Evolutionary conservation across 306 rosid genomes (phyloP).

Genomic region (Malus asiatica): DNA sequence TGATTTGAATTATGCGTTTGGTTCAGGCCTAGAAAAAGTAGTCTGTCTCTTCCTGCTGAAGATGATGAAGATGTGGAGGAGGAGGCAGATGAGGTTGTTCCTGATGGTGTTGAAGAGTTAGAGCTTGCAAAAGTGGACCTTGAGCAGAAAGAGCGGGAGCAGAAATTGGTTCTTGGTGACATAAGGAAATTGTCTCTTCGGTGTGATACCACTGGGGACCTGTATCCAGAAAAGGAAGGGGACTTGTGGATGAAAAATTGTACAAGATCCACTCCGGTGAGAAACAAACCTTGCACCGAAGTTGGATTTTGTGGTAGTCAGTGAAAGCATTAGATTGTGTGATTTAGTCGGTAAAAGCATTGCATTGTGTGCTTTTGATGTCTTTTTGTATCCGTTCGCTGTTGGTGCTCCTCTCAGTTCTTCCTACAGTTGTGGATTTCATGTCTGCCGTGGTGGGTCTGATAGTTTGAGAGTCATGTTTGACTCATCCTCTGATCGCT

Average conservation of each 20-base stretch:
- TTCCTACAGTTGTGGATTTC: too few species aligned
- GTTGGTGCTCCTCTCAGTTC: too few species aligned
- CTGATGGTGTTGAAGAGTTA: slow-evolving; percentile 98
- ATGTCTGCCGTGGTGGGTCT: too few species aligned
- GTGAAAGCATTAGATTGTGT: background rate
- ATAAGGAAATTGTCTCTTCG: slow-evolving; percentile 63
- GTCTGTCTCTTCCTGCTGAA: slow-evolving; percentile 73
- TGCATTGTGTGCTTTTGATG: background rate
- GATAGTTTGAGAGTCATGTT: too few species aligned
- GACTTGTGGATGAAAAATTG: slow-evolving; percentile 83
- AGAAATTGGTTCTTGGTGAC: slow-evolving; percentile 76
- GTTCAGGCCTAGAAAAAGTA: slow-evolving; percentile 91
- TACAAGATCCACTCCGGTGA: slow-evolving; percentile 72
- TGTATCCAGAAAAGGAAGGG: slow-evolving; percentile 63
- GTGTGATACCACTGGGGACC: slow-evolving; percentile 55
- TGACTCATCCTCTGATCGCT: too few species aligned
- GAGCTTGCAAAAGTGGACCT: slow-evolving; percentile 89
- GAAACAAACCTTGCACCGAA: slow-evolving; percentile 29
- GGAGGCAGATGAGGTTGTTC: slow-evolving; percentile 96
- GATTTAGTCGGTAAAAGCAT: background rate
- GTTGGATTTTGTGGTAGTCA: slow-evolving; percentile 1
- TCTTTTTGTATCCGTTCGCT: too few species aligned
- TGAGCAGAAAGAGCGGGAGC: slow-evolving; percentile 77
- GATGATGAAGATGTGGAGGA: slow-evolving; percentile 96
- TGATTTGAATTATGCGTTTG: slow-evolving; percentile 24